Evolutionary conservation across 257 asterid species (phyloP).

Genomic region (Craterostigma plantagineum): DNA sequence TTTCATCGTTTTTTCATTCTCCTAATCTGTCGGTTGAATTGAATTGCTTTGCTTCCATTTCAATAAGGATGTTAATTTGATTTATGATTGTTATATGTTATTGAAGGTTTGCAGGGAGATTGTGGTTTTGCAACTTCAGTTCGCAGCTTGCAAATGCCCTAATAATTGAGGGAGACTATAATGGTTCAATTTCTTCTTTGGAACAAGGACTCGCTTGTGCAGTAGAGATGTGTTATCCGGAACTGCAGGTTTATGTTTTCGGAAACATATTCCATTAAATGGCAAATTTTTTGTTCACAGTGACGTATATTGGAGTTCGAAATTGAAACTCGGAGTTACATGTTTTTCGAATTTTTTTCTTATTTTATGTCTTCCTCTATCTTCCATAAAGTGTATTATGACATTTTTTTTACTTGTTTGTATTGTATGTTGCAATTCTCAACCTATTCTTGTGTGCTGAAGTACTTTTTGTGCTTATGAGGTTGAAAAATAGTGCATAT

Average conservation of each 20-base stretch:
- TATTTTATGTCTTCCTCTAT: no score
- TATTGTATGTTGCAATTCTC: not conserved
- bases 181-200: conserved; percentile 54
- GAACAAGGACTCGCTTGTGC: conserved; percentile 66
- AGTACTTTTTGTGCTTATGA: conserved; percentile 5
- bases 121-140: conserved; percentile 92
- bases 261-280: no score
- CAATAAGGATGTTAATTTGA: conserved; percentile 3
- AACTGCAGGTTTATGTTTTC: conserved; percentile 58
- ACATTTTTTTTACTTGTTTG: no score
- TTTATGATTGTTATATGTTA: conserved; percentile 4
- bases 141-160: conserved; percentile 95
- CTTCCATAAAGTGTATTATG: no score
- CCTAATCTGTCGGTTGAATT: not conserved
- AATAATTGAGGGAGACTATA: conserved; percentile 70
- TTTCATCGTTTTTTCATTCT: not conserved
- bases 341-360: no score
- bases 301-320: no score
- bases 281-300: no score
- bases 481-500: conserved; percentile 4
- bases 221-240: conserved; percentile 80
- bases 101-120: conserved; percentile 69
- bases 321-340: no score
- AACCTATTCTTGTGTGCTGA: conserved; percentile 2
- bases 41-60: not conserved